Evolutionary conservation across 192 early-diverging fungal species (phyloP).

Genomic region (Neocallimastix lanati): DNA sequence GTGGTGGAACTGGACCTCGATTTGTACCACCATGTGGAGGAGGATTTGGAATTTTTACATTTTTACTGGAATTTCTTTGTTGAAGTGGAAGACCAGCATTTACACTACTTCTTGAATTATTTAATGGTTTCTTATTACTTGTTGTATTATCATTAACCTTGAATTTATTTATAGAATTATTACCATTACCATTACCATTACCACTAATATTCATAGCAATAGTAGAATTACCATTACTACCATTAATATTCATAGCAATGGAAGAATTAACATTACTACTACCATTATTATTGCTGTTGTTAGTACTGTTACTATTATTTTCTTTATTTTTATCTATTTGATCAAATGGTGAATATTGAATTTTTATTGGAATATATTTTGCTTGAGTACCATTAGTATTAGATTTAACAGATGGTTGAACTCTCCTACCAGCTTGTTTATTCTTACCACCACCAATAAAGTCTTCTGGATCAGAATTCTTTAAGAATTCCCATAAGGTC

Average conservation of each 20-base stretch:
- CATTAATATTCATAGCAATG: too few relatives aligned
- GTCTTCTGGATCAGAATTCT: neutral
- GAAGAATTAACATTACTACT: too few relatives aligned
- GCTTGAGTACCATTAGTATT: neutral
- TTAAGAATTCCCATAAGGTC: neutral
- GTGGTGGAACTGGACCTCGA: neutral
- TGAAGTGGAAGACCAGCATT: neutral
- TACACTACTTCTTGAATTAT: too few relatives aligned
- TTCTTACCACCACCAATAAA: neutral
- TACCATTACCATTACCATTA: too few relatives aligned
- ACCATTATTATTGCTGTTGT: neutral
- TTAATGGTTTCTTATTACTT: too few relatives aligned
- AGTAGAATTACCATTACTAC: too few relatives aligned
- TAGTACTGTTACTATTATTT: neutral
- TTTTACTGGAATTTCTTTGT: neutral
- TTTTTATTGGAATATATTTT: neutral
- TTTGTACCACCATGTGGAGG: too few relatives aligned
- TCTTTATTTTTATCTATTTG: neutral
- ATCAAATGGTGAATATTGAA: neutral
- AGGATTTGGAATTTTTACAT: neutral
- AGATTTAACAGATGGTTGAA: neutral
- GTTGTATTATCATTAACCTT: too few relatives aligned
- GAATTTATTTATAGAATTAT: too few relatives aligned
- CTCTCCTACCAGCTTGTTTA: neutral
- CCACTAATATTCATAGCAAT: too few relatives aligned